These are phyloP conservation scores for Auricularia cornea DNA, from an alignment of 768 basidiomycete species.

Conservation along the genomic window DNA sequence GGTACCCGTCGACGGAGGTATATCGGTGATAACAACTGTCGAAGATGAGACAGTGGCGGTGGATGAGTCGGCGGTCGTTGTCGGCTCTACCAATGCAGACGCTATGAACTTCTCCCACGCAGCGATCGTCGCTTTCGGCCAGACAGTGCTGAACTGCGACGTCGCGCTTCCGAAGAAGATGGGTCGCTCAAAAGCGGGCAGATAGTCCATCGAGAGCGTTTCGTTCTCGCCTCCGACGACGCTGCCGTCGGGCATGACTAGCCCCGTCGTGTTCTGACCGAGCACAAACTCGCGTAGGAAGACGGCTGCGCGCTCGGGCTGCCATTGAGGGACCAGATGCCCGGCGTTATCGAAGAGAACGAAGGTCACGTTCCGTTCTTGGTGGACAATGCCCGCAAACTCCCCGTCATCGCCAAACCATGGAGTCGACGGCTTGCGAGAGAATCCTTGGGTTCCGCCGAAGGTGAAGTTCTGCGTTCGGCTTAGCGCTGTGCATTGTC, in stretches of 20 bases:
- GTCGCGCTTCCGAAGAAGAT: constrained; percentile 47
- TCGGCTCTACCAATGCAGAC: constrained; percentile 19
- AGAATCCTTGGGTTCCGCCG: constrained; percentile 9
- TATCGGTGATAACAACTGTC: too few species aligned
- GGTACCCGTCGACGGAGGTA: too few species aligned
- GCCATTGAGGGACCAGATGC: constrained; percentile 11
- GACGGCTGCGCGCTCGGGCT: constrained; percentile 4
- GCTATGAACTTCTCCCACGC: constrained; percentile 48
- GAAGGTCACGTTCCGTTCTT: constrained; percentile 9
- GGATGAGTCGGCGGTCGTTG: too few species aligned
- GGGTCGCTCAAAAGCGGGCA: constrained; percentile 43
- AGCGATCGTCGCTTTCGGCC: constrained; percentile 44
- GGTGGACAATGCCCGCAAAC: constrained; percentile 8
- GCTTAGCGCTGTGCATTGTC: not conserved
- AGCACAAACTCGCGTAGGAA: constrained; percentile 9
- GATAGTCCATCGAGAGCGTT: constrained; percentile 31
- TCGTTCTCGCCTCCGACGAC: constrained; percentile 46
- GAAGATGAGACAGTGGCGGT: too few species aligned
- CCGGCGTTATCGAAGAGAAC: constrained; percentile 9
- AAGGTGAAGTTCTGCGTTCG: constrained; percentile 12
- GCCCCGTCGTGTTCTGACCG: constrained; percentile 5
- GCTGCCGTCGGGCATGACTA: constrained; percentile 1
- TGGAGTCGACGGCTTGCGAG: constrained; percentile 2
- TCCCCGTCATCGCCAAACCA: constrained; percentile 6
- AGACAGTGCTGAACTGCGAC: constrained; percentile 44